Evolutionary conservation across 2,329 filamentous ascomycete species (phyloP).

Genomic region (Verticillium dahliae): DNA sequence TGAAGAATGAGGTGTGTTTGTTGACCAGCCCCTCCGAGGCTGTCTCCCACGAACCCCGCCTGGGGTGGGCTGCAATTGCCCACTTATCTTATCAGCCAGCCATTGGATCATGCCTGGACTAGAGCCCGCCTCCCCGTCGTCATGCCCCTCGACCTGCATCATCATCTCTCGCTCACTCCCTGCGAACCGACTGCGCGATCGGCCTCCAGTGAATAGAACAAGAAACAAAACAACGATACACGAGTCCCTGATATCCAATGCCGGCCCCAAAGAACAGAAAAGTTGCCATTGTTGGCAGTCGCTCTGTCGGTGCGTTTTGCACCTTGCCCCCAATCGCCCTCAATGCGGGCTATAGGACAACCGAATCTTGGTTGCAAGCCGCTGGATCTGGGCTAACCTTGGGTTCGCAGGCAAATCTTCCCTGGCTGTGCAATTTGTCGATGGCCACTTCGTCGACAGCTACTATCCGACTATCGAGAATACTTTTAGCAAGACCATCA

Average conservation of each 20-base stretch:
- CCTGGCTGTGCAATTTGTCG: conserved; percentile 92
- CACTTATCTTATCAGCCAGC: neutral
- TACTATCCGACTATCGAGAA: conserved; percentile 99
- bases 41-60: neutral
- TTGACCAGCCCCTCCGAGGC: no score
- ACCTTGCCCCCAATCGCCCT: neutral
- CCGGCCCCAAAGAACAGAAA: conserved; percentile 80
- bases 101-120: neutral
- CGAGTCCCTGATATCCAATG: conserved; percentile 36
- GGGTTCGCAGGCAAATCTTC: conserved; percentile 78
- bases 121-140: neutral
- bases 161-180: neutral
- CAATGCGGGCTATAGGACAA: neutral
- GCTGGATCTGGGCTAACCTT: neutral
- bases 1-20: no score
- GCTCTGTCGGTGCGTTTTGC: conserved; percentile 60
- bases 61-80: neutral
- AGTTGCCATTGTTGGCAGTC: conserved; percentile 91
- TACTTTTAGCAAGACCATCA: conserved; percentile 94
- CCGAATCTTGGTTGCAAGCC: neutral
- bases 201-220: neutral
- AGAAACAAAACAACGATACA: neutral
- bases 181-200: neutral
- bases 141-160: neutral
- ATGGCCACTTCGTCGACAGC: conserved; percentile 96